Evolutionary conservation across 495 filamentous ascomycete species (phyloP).

Genomic region (Ascodesmis nigricans): DNA sequence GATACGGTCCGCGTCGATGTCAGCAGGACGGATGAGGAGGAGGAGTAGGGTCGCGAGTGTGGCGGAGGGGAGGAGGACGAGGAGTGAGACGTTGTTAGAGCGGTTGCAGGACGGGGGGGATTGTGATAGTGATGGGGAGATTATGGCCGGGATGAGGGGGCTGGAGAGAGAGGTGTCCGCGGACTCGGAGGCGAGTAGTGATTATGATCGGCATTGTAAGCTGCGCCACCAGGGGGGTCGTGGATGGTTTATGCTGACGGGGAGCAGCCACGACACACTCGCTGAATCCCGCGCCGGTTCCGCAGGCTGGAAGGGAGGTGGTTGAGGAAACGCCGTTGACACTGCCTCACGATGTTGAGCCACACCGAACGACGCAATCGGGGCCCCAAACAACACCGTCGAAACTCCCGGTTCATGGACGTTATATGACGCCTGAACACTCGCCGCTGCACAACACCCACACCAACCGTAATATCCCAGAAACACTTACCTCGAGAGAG

Average conservation of each 20-base stretch:
- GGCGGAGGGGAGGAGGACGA: no score
- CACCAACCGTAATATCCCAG: no score
- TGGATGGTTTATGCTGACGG: neutral
- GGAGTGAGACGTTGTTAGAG: no score
- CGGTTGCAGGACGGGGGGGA: no score
- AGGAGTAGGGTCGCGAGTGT: no score
- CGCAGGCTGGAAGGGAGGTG: neutral
- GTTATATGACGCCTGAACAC: neutral
- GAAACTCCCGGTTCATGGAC: neutral
- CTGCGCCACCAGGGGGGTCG: neutral
- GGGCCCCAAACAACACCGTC: neutral
- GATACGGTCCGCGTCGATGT: no score
- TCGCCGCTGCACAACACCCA: neutral
- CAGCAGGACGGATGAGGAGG: no score
- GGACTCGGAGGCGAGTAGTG: conserved; percentile 2
- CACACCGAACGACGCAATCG: neutral
- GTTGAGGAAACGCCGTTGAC: neutral
- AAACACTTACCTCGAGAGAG: no score
- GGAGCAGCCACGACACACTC: neutral
- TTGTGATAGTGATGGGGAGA: no score
- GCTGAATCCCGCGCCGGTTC: neutral
- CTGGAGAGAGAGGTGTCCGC: neutral
- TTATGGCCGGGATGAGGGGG: no score
- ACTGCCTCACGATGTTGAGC: neutral
- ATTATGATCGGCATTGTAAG: conserved; percentile 6